phyloP scores from a whole-genome alignment of 805 yeast genomes.

The Kregervanrija fluxuum region DNA sequence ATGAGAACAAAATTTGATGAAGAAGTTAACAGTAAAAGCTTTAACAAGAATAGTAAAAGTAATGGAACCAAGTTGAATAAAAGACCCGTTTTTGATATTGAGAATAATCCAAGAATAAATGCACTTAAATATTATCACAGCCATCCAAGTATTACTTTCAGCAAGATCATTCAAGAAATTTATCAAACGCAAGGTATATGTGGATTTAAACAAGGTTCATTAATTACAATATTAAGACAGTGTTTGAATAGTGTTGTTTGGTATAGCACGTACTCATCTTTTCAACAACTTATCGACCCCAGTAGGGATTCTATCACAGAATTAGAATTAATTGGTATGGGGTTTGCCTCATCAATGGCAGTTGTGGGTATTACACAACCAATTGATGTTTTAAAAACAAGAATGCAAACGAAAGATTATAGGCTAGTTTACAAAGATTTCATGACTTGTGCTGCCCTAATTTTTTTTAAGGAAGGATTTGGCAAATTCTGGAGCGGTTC shows the following conservation, averaged over 20 bases:
- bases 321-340: constrained; percentile 32
- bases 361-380: constrained; percentile 83
- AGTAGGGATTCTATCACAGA: constrained; percentile 37
- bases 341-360: constrained; percentile 60
- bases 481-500: constrained; percentile 50
- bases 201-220: constrained; percentile 78
- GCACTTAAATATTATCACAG: constrained; percentile 34
- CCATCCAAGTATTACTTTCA: constrained; percentile 46
- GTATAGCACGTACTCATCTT: constrained; percentile 72
- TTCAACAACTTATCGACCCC: constrained; percentile 65
- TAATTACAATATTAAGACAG: constrained; percentile 79
- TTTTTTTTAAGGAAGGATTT: constrained; percentile 40
- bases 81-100: constrained; percentile 3
- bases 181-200: constrained; percentile 62
- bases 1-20: constrained; percentile 14
- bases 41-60: constrained; percentile 7
- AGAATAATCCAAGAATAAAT: constrained; percentile 7
- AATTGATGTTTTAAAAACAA: constrained; percentile 76
- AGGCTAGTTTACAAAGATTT: constrained; percentile 51
- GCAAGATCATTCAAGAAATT: constrained; percentile 55
- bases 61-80: constrained; percentile 5
- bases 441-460: constrained; percentile 44
- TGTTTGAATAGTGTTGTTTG: constrained; percentile 72
- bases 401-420: constrained; percentile 77
- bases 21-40: constrained; percentile 1